phyloP scores from a whole-genome alignment of 1,284 basidiomycete genomes.

The Malassezia psittaci region DNA sequence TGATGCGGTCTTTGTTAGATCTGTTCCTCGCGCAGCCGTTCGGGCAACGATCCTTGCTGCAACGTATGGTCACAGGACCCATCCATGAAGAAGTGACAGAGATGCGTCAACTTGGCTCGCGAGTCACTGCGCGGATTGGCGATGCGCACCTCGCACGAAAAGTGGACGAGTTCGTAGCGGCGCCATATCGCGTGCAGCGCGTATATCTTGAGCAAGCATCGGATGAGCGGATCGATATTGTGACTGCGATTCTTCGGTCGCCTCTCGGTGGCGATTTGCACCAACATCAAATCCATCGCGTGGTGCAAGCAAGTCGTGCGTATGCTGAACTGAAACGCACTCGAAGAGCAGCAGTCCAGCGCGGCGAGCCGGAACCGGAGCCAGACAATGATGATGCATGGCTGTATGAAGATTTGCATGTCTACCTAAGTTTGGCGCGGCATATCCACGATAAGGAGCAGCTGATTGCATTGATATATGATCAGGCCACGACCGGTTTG shows the following conservation, averaged over 20 bases:
- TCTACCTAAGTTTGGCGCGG: conserved; percentile 33
- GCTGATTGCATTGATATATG: conserved; percentile 84
- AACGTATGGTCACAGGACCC: conserved; percentile 85
- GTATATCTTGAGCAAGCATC: conserved; percentile 48
- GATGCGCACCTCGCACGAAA: conserved; percentile 80
- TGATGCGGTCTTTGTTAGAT: conserved; percentile 85
- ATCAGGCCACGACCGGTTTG: conserved; percentile 87
- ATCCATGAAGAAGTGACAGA: conserved; percentile 76
- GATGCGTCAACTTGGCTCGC: conserved; percentile 72
- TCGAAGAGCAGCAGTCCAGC: conserved; percentile 18
- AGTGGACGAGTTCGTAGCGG: conserved; percentile 72
- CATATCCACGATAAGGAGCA: conserved; percentile 81
- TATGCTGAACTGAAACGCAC: conserved; percentile 42
- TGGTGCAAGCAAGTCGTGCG: conserved; percentile 36
- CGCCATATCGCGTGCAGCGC: conserved; percentile 75
- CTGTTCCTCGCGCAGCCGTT: conserved; percentile 97
- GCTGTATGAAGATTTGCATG: conserved; percentile 46
- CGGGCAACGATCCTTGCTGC: conserved; percentile 68
- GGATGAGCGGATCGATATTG: conserved; percentile 64
- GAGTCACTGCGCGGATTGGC: conserved; percentile 76
- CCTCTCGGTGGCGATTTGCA: conserved; percentile 58
- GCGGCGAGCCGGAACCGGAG: conserved; percentile 32
- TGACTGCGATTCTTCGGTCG: conserved; percentile 72
- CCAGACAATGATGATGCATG: conserved; percentile 44
- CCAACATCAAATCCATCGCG: conserved; percentile 32